Percentiles rank a stretch among this genome's conserved stretches.
phyloP scores from a whole-genome alignment of 2,329 filamentous ascomycete species.

The Ophiostoma quercus region DNA sequence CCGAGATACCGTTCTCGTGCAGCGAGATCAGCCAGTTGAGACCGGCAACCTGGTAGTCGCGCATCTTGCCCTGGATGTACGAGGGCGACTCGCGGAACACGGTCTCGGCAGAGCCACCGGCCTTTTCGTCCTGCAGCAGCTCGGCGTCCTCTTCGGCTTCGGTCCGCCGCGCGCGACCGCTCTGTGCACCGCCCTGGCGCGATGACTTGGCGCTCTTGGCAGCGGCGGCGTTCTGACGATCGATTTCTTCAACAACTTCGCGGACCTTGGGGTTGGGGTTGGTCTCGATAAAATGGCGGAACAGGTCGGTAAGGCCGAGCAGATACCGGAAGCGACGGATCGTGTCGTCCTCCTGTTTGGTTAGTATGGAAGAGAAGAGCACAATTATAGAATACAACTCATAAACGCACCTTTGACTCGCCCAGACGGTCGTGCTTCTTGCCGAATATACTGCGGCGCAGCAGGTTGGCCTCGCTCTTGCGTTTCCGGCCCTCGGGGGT shows the following conservation, averaged over 20 bases:
- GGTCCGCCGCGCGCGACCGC: conserved; percentile 75
- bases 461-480: conserved; percentile 78
- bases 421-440: conserved; percentile 91
- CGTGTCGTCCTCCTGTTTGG: conserved; percentile 77
- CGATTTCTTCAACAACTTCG: conserved; percentile 89
- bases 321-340: conserved; percentile 92
- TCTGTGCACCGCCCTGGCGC: conserved; percentile 78
- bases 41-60: conserved; percentile 93
- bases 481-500: conserved; percentile 73
- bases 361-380: neutral
- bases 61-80: conserved; percentile 85
- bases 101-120: conserved; percentile 76
- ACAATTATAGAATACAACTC: neutral
- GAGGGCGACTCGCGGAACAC: conserved; percentile 89
- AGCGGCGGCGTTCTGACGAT: conserved; percentile 79
- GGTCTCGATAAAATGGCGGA: conserved; percentile 97
- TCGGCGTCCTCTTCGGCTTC: conserved; percentile 98
- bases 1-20: conserved; percentile 97
- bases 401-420: conserved; percentile 84
- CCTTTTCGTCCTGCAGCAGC: conserved; percentile 77
- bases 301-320: conserved; percentile 88
- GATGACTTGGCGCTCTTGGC: conserved; percentile 66
- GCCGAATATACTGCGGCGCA: conserved; percentile 87
- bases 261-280: conserved; percentile 94
- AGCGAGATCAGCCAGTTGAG: conserved; percentile 97